phyloP scores from a whole-genome alignment of 2,329 filamentous ascomycete genomes.

The Cladosporium colombiae region DNA sequence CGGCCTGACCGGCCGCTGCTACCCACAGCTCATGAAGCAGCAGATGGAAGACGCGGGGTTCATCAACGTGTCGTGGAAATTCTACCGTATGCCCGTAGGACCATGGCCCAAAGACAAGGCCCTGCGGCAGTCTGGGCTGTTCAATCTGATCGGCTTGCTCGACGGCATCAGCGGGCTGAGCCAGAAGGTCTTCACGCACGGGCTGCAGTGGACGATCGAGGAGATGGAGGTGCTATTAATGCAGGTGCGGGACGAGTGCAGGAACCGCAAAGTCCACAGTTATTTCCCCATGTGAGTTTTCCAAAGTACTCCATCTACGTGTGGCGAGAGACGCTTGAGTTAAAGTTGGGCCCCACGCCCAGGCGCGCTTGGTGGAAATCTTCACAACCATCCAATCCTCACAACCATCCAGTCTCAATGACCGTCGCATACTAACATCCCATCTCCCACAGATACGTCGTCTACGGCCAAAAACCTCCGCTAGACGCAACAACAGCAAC shows the following conservation, averaged over 20 bases:
- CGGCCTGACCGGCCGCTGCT: constrained; percentile 28
- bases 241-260: constrained; percentile 31
- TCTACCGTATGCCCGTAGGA: constrained; percentile 35
- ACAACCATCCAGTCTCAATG: neutral
- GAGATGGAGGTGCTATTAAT: constrained; percentile 34
- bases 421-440: neutral
- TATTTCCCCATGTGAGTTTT: constrained; percentile 33
- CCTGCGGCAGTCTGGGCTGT: constrained; percentile 30
- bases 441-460: constrained; percentile 28
- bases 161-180: constrained; percentile 33
- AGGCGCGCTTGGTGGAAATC: too few species aligned
- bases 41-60: constrained; percentile 39
- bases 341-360: too few species aligned
- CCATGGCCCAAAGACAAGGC: constrained; percentile 32
- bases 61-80: constrained; percentile 33
- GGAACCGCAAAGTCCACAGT: constrained; percentile 30
- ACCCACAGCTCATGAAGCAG: constrained; percentile 36
- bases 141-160: constrained; percentile 30
- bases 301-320: neutral
- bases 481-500: neutral
- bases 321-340: neutral
- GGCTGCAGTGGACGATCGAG: constrained; percentile 31
- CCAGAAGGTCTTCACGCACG: constrained; percentile 31
- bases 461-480: constrained; percentile 33
- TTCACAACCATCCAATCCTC: neutral